Conservation (phyloP, 257 asterid species). For the Solanum piurae region DNA sequence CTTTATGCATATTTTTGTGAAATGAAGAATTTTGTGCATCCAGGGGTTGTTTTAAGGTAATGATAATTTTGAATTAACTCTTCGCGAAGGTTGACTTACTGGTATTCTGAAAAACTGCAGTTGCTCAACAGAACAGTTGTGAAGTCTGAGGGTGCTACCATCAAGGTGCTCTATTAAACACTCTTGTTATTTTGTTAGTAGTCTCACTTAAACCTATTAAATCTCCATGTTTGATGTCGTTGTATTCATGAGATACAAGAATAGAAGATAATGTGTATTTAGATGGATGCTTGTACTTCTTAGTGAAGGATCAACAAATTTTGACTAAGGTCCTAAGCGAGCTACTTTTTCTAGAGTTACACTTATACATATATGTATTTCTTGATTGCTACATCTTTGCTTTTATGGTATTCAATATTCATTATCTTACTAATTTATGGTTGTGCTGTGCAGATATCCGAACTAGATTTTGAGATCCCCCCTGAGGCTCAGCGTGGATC, state of each 20-base stretch:
- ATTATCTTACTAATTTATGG: background rate
- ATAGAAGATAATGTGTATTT: background rate
- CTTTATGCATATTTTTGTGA: background rate
- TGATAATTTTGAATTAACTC: background rate
- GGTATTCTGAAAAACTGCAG: background rate
- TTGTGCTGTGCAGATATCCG: conserved; percentile 66
- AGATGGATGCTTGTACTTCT: background rate
- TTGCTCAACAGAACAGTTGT: conserved; percentile 84
- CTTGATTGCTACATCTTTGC: background rate
- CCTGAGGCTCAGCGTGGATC: conserved; percentile 98
- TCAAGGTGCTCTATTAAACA: conserved; percentile 47
- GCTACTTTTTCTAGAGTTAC: background rate
- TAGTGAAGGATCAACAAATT: background rate
- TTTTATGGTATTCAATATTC: background rate
- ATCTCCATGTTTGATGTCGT: background rate
- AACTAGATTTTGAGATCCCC: conserved; percentile 89
- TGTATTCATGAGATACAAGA: background rate
- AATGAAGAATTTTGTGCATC: background rate
- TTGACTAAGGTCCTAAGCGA: background rate
- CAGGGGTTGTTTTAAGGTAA: background rate
- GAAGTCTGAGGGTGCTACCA: conserved; percentile 87
- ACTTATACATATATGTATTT: background rate
- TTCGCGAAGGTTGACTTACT: background rate
- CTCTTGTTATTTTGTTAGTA: background rate
- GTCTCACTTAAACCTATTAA: background rate